A percentile compares a stretch with the other conserved stretches of the same genome.
Evolutionary conservation across 2,329 filamentous ascomycete genomes (phyloP).

Genomic region (Fusarium tuaranense): DNA sequence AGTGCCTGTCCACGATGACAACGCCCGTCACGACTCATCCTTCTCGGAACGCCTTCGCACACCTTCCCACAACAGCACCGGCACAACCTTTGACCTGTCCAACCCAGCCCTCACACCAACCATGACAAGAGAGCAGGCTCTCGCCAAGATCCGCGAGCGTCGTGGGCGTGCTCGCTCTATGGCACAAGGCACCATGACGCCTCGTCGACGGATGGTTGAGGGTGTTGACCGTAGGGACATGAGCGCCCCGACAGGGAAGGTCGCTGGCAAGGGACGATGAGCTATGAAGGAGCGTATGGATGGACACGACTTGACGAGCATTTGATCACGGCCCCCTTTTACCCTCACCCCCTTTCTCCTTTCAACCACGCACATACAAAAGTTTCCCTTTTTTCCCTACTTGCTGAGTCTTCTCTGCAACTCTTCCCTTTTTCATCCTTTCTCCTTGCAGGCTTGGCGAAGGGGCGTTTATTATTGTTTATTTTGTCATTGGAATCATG

Average conservation of each 20-base stretch:
- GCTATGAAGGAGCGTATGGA: conserved; percentile 4
- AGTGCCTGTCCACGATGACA: conserved; percentile 64
- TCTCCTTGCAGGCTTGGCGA: conserved; percentile 37
- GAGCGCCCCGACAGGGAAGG: conserved; percentile 58
- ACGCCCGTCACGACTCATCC: conserved; percentile 51
- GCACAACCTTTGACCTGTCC: conserved; percentile 61
- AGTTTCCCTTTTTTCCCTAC: conserved; percentile 12
- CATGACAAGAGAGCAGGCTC: conserved; percentile 78
- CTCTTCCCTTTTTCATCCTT: conserved; percentile 24
- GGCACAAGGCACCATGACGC: conserved; percentile 70
- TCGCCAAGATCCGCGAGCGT: conserved; percentile 80
- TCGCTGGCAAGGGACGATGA: conserved; percentile 39
- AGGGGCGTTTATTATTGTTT: conserved; percentile 33
- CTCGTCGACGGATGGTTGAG: conserved; percentile 66
- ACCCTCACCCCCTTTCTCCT: not conserved
- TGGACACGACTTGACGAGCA: conserved; percentile 40
- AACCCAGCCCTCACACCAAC: conserved; percentile 73
- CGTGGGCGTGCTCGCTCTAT: conserved; percentile 78
- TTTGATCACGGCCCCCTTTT: conserved; percentile 16
- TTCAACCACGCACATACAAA: conserved; percentile 17
- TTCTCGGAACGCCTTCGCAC: conserved; percentile 60
- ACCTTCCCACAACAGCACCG: conserved; percentile 54
- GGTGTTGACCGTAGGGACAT: conserved; percentile 60
- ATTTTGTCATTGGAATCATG: conserved; percentile 3
- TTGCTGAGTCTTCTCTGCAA: not conserved